A percentile compares a stretch with the other conserved stretches of the same genome.
phyloP scores from a whole-genome alignment of 192 early-diverging fungal genomes.

The Coemansia sp. region DNA sequence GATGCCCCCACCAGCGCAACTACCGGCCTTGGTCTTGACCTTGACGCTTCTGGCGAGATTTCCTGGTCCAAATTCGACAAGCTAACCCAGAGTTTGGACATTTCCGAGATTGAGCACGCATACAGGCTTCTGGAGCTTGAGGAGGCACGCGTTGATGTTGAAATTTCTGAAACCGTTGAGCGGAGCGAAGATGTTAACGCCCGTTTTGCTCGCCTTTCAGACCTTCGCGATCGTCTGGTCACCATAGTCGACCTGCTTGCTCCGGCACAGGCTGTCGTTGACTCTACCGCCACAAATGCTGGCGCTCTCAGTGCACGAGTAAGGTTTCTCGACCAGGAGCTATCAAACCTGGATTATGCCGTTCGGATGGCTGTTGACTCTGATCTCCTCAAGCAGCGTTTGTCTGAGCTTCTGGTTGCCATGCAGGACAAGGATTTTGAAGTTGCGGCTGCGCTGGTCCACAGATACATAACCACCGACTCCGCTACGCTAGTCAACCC shows the following conservation, averaged over 20 bases:
- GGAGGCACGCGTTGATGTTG: conserved; percentile 50
- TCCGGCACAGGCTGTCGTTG: conserved; percentile 35
- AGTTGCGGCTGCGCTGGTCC: conserved; percentile 53
- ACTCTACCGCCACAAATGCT: conserved; percentile 62
- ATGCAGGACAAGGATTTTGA: conserved; percentile 58
- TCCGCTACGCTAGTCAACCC: conserved; percentile 25
- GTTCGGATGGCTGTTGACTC: conserved; percentile 73
- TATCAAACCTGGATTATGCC: conserved; percentile 69
- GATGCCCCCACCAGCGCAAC: not conserved
- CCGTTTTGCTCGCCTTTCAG: conserved; percentile 19
- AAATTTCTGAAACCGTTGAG: conserved; percentile 39
- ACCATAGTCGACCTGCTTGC: conserved; percentile 14
- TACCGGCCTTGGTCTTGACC: conserved; percentile 14
- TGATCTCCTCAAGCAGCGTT: conserved; percentile 45
- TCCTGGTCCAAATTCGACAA: conserved; percentile 20
- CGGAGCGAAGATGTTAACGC: conserved; percentile 10
- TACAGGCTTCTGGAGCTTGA: conserved; percentile 46
- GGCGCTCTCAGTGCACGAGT: conserved; percentile 85
- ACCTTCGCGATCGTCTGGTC: conserved; percentile 10
- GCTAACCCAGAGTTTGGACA: conserved; percentile 15
- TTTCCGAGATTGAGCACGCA: conserved; percentile 35
- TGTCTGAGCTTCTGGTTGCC: conserved; percentile 32
- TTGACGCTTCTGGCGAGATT: conserved; percentile 17
- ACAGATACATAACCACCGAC: conserved; percentile 26
- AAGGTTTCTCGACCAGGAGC: conserved; percentile 78